phyloP scores from a whole-genome alignment of 495 filamentous ascomycete species.

The Parachaetomium inaequale region DNA sequence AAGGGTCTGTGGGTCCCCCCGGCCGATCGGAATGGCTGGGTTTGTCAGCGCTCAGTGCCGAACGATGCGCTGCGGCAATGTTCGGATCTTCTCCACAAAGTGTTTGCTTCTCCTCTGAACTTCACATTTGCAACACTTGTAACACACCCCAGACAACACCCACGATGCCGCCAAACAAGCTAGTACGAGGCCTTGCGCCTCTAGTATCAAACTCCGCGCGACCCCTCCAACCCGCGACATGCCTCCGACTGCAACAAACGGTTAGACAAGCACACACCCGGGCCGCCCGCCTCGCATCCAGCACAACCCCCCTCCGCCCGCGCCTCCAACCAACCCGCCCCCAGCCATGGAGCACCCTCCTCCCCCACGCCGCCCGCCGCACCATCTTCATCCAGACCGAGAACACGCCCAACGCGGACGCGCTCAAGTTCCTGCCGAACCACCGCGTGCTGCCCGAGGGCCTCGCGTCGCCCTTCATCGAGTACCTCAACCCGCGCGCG shows the following conservation, averaged over 20 bases:
- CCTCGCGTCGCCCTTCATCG: slow-evolving; percentile 72
- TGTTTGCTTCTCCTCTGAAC: slow-evolving; percentile 8
- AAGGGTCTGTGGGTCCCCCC: slow-evolving; percentile 1
- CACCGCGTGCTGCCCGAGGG: slow-evolving; percentile 70
- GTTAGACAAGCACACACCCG: slow-evolving; percentile 23
- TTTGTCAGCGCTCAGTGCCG: slow-evolving; percentile 24
- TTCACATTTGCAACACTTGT: background rate
- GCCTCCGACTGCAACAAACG: slow-evolving; percentile 24
- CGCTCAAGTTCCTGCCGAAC: slow-evolving; percentile 92
- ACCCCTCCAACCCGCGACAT: slow-evolving; percentile 16
- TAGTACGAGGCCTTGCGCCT: slow-evolving; percentile 31
- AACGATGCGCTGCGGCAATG: slow-evolving; percentile 13
- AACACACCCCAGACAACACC: background rate
- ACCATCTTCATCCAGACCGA: slow-evolving; percentile 98
- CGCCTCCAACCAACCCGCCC: slow-evolving; percentile 7
- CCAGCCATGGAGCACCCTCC: slow-evolving; percentile 6
- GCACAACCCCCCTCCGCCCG: slow-evolving; percentile 17
- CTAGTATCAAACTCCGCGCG: slow-evolving; percentile 22
- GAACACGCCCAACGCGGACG: slow-evolving; percentile 84
- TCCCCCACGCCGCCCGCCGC: slow-evolving; percentile 38
- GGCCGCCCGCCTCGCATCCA: slow-evolving; percentile 2
- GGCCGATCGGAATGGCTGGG: slow-evolving; percentile 17
- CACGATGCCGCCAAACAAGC: slow-evolving; percentile 27
- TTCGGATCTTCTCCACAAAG: slow-evolving; percentile 2
- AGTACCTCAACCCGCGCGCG: slow-evolving; percentile 84